A percentile compares a stretch with the other conserved stretches of the same genome.
These are phyloP conservation scores for Atkinsonella hypoxylon DNA, from an alignment of 2,329 filamentous ascomycete genomes.

Conservation along the genomic window DNA sequence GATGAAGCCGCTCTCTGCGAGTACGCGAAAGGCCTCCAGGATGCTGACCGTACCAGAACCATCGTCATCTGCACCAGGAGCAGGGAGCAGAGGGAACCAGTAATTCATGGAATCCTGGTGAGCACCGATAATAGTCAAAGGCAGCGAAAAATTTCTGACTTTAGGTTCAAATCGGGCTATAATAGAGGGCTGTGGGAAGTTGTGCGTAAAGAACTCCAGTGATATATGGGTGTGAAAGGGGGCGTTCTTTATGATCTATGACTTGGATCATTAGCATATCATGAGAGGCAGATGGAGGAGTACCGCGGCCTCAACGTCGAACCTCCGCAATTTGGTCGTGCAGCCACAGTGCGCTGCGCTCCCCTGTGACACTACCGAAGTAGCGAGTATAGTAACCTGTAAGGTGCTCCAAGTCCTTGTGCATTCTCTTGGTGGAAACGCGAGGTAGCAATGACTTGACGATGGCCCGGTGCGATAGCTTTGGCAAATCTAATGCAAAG, in stretches of 20 bases:
- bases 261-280: background rate
- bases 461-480: slow-evolving; percentile 36
- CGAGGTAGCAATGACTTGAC: slow-evolving; percentile 44
- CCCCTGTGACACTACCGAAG: slow-evolving; percentile 27
- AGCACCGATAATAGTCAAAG: slow-evolving; percentile 34
- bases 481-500: slow-evolving; percentile 18
- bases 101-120: slow-evolving; percentile 35
- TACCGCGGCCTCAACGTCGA: background rate
- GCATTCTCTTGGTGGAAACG: slow-evolving; percentile 53
- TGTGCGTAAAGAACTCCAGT: slow-evolving; percentile 30
- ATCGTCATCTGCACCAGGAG: slow-evolving; percentile 39
- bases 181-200: slow-evolving; percentile 32
- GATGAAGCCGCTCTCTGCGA: slow-evolving; percentile 26
- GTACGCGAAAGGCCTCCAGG: slow-evolving; percentile 35
- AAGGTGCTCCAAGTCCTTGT: slow-evolving; percentile 48
- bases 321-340: slow-evolving; percentile 23
- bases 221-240: slow-evolving; percentile 26
- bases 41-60: slow-evolving; percentile 35
- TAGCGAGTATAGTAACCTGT: slow-evolving; percentile 50
- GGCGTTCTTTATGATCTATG: slow-evolving; percentile 19
- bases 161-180: slow-evolving; percentile 34
- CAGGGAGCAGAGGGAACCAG: slow-evolving; percentile 27
- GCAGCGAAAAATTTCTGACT: slow-evolving; percentile 18
- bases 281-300: background rate
- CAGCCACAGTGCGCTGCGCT: slow-evolving; percentile 22